A percentile compares a stretch with the other conserved stretches of the same genome.
These are phyloP conservation scores for Chondrus crispus DNA, from an alignment of 23 red algal genomes.

Conservation along the genomic window DNA sequence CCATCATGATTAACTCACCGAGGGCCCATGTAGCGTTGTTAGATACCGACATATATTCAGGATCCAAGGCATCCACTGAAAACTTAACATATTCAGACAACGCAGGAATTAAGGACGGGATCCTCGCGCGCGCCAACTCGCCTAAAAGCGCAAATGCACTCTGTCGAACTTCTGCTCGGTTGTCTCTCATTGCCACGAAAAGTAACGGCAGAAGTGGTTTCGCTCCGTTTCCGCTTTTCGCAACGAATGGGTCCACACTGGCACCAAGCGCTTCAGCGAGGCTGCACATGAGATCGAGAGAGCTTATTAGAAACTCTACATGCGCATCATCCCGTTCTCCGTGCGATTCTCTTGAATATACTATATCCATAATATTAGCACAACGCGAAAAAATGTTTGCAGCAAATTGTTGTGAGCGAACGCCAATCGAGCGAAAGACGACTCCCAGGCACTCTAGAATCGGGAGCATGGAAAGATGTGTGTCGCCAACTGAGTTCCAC, in stretches of 20 bases:
- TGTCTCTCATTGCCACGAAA: conserved; percentile 51
- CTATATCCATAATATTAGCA: conserved; percentile 56
- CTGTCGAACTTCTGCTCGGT: conserved; percentile 43
- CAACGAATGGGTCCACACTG: conserved; percentile 53
- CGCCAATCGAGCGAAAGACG: conserved; percentile 59
- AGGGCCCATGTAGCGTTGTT: conserved; percentile 83
- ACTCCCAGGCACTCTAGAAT: conserved; percentile 76
- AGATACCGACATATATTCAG: conserved; percentile 42
- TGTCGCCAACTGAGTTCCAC: conserved; percentile 74
- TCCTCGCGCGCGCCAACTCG: conserved; percentile 57
- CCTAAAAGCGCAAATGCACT: conserved; percentile 73
- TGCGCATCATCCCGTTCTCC: conserved; percentile 36
- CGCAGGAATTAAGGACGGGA: conserved; percentile 47
- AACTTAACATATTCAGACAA: conserved; percentile 39
- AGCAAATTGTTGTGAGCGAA: conserved; percentile 60
- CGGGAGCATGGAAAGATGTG: conserved; percentile 65
- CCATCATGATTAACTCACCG: conserved; percentile 80
- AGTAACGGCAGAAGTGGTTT: conserved; percentile 30
- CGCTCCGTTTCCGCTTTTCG: conserved; percentile 29
- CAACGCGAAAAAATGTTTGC: conserved; percentile 73
- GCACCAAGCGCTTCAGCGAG: conserved; percentile 58
- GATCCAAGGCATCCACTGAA: conserved; percentile 42
- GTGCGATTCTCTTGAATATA: conserved; percentile 32
- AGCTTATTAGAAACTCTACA: conserved; percentile 61
- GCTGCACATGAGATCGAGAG: conserved; percentile 67